Percentiles rank a stretch among this genome's conserved stretches.
Evolutionary conservation across 2,329 filamentous ascomycete species (phyloP).

Genomic region (Fusarium nisikadoi): DNA sequence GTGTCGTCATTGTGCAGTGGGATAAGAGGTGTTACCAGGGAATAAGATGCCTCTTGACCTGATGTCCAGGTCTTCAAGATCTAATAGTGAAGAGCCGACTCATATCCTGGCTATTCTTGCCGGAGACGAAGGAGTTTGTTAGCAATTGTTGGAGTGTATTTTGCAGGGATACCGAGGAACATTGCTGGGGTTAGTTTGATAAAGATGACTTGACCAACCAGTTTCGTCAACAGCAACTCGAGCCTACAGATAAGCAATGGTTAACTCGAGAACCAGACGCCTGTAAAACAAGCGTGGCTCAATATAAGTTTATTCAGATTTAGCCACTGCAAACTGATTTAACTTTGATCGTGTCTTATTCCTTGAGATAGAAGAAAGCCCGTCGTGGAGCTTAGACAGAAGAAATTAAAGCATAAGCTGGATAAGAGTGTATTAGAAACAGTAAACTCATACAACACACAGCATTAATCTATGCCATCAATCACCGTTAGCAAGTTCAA

Average conservation of each 20-base stretch:
- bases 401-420: background rate
- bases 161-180: slow-evolving; percentile 15
- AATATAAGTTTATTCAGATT: background rate
- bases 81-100: slow-evolving; percentile 31
- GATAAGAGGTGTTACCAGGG: slow-evolving; percentile 17
- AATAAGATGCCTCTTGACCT: slow-evolving; percentile 20
- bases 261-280: background rate
- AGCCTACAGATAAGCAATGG: background rate
- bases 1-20: slow-evolving; percentile 45
- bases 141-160: background rate
- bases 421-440: slow-evolving; percentile 2
- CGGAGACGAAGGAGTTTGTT: background rate
- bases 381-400: background rate
- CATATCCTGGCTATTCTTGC: slow-evolving; percentile 3
- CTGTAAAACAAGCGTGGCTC: background rate
- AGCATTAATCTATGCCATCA: slow-evolving; percentile 5
- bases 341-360: background rate
- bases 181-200: background rate
- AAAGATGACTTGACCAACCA: background rate
- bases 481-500: background rate
- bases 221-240: background rate
- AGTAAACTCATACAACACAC: slow-evolving; percentile 3
- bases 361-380: background rate
- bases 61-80: slow-evolving; percentile 8
- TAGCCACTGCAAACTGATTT: background rate